phyloP scores from a whole-genome alignment of 2,329 filamentous ascomycete species.

The Ilyonectria destructans region DNA sequence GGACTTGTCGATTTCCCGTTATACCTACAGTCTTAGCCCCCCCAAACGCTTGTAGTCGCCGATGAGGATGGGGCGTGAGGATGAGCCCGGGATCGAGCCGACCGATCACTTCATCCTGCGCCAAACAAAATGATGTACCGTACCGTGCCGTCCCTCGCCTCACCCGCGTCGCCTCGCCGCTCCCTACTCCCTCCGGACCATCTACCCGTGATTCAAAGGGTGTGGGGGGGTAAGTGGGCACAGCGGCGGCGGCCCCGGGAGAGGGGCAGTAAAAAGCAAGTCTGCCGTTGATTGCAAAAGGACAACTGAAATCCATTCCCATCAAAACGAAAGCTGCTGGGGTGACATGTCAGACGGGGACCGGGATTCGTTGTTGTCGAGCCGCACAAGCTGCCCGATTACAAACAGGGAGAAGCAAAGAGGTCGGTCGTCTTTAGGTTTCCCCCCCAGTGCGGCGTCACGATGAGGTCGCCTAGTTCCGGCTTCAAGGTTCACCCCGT shows the following conservation, averaged over 20 bases:
- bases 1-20: conserved; percentile 6
- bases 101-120: conserved; percentile 5
- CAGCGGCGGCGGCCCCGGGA: conserved; percentile 27
- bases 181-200: conserved; percentile 14
- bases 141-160: conserved; percentile 27
- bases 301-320: conserved; percentile 19
- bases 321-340: conserved; percentile 32
- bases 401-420: conserved; percentile 33
- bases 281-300: conserved; percentile 26
- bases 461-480: conserved; percentile 30
- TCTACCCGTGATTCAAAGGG: conserved; percentile 15
- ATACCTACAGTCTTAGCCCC: not conserved
- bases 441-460: conserved; percentile 24
- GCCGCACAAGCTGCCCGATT: conserved; percentile 28
- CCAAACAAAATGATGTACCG: conserved; percentile 23
- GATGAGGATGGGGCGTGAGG: not conserved
- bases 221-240: conserved; percentile 22
- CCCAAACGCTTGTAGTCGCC: not conserved
- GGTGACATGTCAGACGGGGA: conserved; percentile 30
- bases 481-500: conserved; percentile 39
- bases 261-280: conserved; percentile 25
- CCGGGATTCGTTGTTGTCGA: conserved; percentile 28
- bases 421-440: conserved; percentile 33
- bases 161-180: conserved; percentile 12
- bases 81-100: conserved; percentile 5